Evolutionary conservation across 2,329 filamentous ascomycete genomes (phyloP), one percentile per base, ranked within the genome.

Genomic region (Amauroascus niger): DNA sequence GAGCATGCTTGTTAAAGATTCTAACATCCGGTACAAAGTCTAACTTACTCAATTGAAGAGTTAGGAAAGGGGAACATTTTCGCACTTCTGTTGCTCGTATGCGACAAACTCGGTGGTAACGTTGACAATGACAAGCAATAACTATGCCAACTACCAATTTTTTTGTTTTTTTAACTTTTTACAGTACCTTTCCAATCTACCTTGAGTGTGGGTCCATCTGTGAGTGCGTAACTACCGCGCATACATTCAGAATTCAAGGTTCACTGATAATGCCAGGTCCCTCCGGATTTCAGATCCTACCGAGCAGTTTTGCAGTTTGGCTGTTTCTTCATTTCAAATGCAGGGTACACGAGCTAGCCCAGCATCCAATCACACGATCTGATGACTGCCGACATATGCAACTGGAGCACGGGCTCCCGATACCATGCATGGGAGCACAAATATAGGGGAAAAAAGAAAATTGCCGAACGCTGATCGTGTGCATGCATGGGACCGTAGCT

Each of bases 391-490:
- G 20, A n/a, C 18, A 26, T 28, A 45, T 28, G 41, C 41, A 28
- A 9, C 2, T 26, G 24, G 24, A 45, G 41, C 41, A 30, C 24
- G 41, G 41, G 22, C 41, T 28, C 24, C 41, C 41, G 5, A 7
- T 11, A 24, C 2, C 22, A 43, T 43, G 22, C 18, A 43, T 14
- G 14, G 39, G 8, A 4, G 20, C 13, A 24, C 22, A 14, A 18
- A 40, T 18, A n/a, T 8, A 18, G 37, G 37, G 37, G 14, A 26
- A 26, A 41, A 26, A 24, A 16, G 6, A 45, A 30, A 45, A 16
- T 45, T 45, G 41, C 41, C 41, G 41, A 30, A 45, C 18, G 41
- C 41, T 28, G 41, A 45, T 45, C 41, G 41, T 16, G 28, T 16
- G 41, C 3, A 45, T 28, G 41, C 22, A 43, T 11, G 2, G 40